Evolutionary conservation across 495 filamentous ascomycete species (phyloP).

Genomic region (Daldinia decipiens): DNA sequence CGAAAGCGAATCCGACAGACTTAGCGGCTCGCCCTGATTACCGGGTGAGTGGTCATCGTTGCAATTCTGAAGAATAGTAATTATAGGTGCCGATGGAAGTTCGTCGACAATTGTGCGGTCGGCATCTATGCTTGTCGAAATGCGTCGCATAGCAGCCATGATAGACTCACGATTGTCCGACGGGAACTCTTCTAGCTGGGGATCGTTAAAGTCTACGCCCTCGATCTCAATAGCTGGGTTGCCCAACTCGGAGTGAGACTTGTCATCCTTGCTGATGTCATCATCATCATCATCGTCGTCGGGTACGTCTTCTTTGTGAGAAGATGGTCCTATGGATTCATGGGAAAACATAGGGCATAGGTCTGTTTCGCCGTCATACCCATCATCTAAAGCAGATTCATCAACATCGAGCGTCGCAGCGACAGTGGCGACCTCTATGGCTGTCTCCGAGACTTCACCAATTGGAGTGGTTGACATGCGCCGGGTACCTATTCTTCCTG

Average conservation of each 20-base stretch:
- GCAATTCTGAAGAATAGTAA: slow-evolving; percentile 28
- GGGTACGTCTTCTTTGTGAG: slow-evolving; percentile 28
- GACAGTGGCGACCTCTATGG: slow-evolving; percentile 46
- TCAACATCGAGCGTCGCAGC: slow-evolving; percentile 30
- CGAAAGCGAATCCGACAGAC: not conserved
- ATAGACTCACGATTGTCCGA: slow-evolving; percentile 57
- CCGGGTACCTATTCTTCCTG: slow-evolving; percentile 43
- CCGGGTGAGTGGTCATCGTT: not conserved
- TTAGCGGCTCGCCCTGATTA: not conserved
- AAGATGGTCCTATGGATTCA: slow-evolving; percentile 52
- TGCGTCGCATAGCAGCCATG: slow-evolving; percentile 56
- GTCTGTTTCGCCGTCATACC: slow-evolving; percentile 37
- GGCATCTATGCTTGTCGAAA: slow-evolving; percentile 57
- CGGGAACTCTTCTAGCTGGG: slow-evolving; percentile 62
- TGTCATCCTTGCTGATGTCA: slow-evolving; percentile 10
- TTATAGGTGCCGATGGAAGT: slow-evolving; percentile 49
- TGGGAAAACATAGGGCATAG: slow-evolving; percentile 58
- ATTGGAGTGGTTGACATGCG: slow-evolving; percentile 35
- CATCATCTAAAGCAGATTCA: slow-evolving; percentile 36
- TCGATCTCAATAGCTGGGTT: slow-evolving; percentile 33
- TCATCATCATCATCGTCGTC: slow-evolving; percentile 1
- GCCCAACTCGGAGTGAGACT: slow-evolving; percentile 22
- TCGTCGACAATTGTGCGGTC: slow-evolving; percentile 56
- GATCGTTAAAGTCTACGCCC: slow-evolving; percentile 59
- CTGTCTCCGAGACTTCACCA: slow-evolving; percentile 37